Conservation (phyloP, 768 basidiomycete genomes). For the Asterophora lycoperdoides region DNA sequence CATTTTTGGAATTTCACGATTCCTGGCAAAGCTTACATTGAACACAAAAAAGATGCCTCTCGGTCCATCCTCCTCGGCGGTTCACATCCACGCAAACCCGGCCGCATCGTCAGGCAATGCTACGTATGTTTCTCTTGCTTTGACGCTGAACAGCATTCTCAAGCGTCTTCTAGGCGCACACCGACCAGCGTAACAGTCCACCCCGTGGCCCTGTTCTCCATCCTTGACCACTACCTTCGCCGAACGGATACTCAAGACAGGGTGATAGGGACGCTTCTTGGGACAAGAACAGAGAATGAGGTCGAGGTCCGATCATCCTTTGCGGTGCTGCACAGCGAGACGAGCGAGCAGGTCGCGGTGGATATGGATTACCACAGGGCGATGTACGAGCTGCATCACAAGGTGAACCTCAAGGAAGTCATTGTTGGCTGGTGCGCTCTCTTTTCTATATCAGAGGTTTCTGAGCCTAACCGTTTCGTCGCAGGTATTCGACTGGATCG, state of each 20-base stretch:
- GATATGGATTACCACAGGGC: slow-evolving; percentile 95
- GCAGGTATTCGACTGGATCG: slow-evolving; percentile 90
- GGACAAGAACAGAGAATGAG: slow-evolving; percentile 62
- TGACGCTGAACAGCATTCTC: slow-evolving; percentile 1
- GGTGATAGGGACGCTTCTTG: slow-evolving; percentile 94
- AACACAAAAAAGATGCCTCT: slow-evolving; percentile 40
- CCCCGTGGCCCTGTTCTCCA: slow-evolving; percentile 89
- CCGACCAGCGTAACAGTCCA: slow-evolving; percentile 78
- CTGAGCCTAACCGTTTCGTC: slow-evolving; percentile 1
- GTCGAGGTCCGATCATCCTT: slow-evolving; percentile 83
- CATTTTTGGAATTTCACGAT: slow-evolving; percentile 27
- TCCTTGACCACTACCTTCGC: slow-evolving; percentile 95
- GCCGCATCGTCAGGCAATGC: slow-evolving; percentile 28
- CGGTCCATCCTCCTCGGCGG: slow-evolving; percentile 45
- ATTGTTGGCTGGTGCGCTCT: slow-evolving; percentile 89
- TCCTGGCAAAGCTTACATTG: slow-evolving; percentile 1
- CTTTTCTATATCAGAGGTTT: not conserved
- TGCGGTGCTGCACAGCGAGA: slow-evolving; percentile 90
- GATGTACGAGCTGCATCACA: slow-evolving; percentile 88
- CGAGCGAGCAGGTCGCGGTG: slow-evolving; percentile 88
- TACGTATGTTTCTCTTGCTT: slow-evolving; percentile 30
- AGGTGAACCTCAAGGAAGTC: slow-evolving; percentile 78
- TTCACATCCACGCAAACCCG: slow-evolving; percentile 40
- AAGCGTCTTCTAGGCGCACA: slow-evolving; percentile 47
- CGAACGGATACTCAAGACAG: slow-evolving; percentile 76